These are phyloP conservation scores for Paulownia fortunei DNA, from an alignment of 257 asterid species.

Conservation along the genomic window DNA sequence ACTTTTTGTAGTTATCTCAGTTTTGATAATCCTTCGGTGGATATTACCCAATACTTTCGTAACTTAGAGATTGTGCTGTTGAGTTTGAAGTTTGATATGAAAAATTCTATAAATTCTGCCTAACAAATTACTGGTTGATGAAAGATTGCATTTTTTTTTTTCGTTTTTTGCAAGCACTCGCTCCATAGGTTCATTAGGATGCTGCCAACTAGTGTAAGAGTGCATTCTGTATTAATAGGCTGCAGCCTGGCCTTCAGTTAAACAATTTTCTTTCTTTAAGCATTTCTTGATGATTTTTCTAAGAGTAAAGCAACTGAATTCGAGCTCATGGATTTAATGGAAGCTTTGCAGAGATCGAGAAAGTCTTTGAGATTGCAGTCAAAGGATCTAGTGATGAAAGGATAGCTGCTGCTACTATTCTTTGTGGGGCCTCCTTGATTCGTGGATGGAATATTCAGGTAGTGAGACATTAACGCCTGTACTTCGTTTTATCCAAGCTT, in stretches of 20 bases:
- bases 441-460: constrained; percentile 97
- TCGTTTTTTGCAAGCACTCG: background rate
- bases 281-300: constrained; percentile 46
- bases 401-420: constrained; percentile 91
- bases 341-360: constrained; percentile 97
- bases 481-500: background rate
- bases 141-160: too few species aligned
- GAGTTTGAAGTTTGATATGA: too few species aligned
- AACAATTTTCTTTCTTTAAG: constrained; percentile 40
- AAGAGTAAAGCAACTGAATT: constrained; percentile 80
- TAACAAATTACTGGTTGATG: too few species aligned
- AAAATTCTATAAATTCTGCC: too few species aligned
- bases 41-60: background rate
- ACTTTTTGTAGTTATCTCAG: too few species aligned
- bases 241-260: constrained; percentile 40
- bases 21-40: background rate
- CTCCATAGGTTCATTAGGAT: constrained; percentile 10
- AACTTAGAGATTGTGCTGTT: background rate
- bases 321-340: constrained; percentile 87
- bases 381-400: constrained; percentile 77
- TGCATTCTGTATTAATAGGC: constrained; percentile 12
- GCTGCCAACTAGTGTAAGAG: background rate
- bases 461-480: constrained; percentile 25
- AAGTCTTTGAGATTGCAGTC: constrained; percentile 83
- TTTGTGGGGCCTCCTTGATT: constrained; percentile 83